Evolutionary conservation across 1,284 basidiomycete genomes (phyloP).

Genomic region (Malassezia cuniculi): DNA sequence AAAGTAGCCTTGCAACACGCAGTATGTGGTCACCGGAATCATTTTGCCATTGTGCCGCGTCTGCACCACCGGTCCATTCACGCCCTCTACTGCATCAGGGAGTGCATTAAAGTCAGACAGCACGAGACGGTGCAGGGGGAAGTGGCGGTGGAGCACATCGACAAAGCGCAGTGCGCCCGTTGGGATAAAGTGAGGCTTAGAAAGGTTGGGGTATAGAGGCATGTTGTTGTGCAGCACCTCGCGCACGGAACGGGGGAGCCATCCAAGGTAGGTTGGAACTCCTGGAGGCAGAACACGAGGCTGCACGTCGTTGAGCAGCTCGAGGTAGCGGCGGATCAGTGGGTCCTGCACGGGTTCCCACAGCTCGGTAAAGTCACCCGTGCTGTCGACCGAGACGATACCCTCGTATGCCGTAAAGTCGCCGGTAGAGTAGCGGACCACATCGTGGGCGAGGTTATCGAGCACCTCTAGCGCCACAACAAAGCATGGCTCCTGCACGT

Average conservation of each 20-base stretch:
- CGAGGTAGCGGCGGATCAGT: constrained; percentile 58
- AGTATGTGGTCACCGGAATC: constrained; percentile 67
- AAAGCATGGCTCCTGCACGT: constrained; percentile 71
- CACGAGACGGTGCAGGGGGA: constrained; percentile 80
- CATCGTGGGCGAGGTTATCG: constrained; percentile 94
- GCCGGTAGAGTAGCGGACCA: constrained; percentile 71
- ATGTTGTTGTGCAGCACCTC: constrained; percentile 18
- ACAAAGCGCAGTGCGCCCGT: constrained; percentile 79
- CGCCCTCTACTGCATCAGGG: constrained; percentile 69
- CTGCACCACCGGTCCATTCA: constrained; percentile 88
- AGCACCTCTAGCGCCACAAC: constrained; percentile 90
- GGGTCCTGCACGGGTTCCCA: constrained; percentile 78
- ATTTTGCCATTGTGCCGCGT: constrained; percentile 72
- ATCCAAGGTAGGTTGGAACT: constrained; percentile 52
- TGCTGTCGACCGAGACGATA: constrained; percentile 63
- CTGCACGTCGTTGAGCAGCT: constrained; percentile 14
- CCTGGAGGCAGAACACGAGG: constrained; percentile 1
- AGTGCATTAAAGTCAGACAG: constrained; percentile 82
- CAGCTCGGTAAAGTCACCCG: constrained; percentile 72
- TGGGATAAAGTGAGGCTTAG: constrained; percentile 77
- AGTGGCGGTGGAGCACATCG: constrained; percentile 64
- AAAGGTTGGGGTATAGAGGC: constrained; percentile 74
- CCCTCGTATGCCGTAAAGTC: constrained; percentile 68
- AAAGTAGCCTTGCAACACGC: constrained; percentile 90
- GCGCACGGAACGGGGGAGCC: constrained; percentile 50